Conservation (phyloP, 75 land plant species). For the Selaginella tamariscina region DNA sequence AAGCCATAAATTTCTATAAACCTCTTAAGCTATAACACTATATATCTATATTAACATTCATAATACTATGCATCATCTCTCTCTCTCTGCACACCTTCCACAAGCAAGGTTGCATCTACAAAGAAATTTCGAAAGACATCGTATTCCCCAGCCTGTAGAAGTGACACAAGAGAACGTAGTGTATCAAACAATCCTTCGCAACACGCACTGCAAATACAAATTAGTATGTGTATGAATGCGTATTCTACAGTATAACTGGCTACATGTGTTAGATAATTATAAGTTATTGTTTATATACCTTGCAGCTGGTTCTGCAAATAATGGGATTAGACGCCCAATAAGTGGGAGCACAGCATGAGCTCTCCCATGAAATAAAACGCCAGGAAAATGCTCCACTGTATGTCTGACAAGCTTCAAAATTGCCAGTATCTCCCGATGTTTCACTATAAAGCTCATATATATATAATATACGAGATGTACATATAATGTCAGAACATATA, state of each 20-base stretch:
- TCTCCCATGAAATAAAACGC: constrained; percentile 73
- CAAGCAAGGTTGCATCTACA: constrained; percentile 43
- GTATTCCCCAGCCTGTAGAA: constrained; percentile 68
- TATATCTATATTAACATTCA: neutral
- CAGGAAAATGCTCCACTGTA: constrained; percentile 64
- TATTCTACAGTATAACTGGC: no score
- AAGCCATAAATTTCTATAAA: no score
- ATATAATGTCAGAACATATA: no score
- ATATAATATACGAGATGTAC: no score
- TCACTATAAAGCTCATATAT: constrained; percentile 33
- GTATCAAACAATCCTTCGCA: constrained; percentile 81
- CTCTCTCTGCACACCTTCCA: constrained; percentile 46
- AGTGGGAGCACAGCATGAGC: constrained; percentile 64
- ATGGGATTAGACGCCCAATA: constrained; percentile 70
- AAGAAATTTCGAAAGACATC: constrained; percentile 64
- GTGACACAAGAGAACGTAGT: constrained; percentile 46
- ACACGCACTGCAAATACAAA: constrained; percentile 33
- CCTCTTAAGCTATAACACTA: no score
- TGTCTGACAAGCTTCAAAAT: constrained; percentile 77
- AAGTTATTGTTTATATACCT: constrained; percentile 21
- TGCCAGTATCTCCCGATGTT: constrained; percentile 76
- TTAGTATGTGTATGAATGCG: no score
- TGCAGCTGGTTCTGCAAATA: constrained; percentile 73
- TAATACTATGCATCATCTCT: no score
- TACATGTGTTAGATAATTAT: neutral